A percentile compares a stretch with the other conserved stretches of the same genome.
Evolutionary conservation across 305 asterid genomes (phyloP).

Genomic region (Plantago rigida): DNA sequence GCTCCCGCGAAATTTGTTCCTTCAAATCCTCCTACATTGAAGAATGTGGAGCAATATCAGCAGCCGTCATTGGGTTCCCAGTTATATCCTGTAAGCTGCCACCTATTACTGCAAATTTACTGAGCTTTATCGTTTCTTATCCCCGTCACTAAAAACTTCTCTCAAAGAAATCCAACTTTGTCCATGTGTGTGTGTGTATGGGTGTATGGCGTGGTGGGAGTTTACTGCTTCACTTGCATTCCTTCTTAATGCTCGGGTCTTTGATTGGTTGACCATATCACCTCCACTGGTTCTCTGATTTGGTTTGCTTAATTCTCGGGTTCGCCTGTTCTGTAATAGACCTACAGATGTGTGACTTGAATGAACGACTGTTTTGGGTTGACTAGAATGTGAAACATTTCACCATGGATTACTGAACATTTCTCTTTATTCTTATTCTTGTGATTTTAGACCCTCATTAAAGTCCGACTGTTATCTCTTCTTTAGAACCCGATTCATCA

Average conservation of each 20-base stretch:
- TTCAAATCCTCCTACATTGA: constrained; percentile 63
- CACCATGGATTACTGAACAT: not conserved
- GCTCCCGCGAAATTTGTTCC: constrained; percentile 74
- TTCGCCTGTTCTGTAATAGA: not conserved
- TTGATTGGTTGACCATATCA: too few relatives aligned
- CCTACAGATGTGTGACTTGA: not conserved
- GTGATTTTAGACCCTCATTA: constrained; percentile 10
- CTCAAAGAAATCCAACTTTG: not conserved
- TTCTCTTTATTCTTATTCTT: not conserved
- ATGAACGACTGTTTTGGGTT: not conserved
- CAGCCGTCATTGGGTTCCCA: constrained; percentile 87
- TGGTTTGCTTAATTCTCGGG: not conserved
- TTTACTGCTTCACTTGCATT: not conserved
- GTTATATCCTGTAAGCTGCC: constrained; percentile 69
- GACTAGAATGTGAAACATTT: not conserved
- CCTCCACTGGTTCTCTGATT: too few relatives aligned
- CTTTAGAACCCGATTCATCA: constrained; percentile 62
- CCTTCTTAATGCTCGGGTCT: too few relatives aligned
- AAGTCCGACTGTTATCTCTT: constrained; percentile 25
- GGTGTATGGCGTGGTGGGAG: not conserved
- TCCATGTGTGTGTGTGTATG: not conserved
- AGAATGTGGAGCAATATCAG: constrained; percentile 81
- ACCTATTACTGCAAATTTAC: not conserved
- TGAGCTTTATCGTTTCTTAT: not conserved
- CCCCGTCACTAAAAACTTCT: not conserved